A percentile compares a stretch with the other conserved stretches of the same genome.
Conservation (phyloP, 2,329 filamentous ascomycete genomes). For the Penicillium sp. region DNA sequence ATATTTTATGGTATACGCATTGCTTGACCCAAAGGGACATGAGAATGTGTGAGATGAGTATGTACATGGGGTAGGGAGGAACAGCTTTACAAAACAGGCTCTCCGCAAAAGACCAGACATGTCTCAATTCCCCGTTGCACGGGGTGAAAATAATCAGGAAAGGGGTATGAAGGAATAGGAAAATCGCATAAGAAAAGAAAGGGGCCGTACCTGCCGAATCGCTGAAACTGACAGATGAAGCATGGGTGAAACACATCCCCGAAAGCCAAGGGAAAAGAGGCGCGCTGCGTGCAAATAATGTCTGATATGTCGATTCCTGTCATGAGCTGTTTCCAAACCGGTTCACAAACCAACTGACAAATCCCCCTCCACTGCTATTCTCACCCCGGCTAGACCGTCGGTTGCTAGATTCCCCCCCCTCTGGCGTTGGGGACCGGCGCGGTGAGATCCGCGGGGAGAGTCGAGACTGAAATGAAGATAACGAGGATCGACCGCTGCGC, state of each 20-base stretch:
- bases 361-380: conserved; percentile 17
- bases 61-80: not conserved
- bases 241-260: not conserved
- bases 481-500: conserved; percentile 19
- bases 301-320: not conserved
- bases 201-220: not conserved
- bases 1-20: not conserved
- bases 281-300: conserved; percentile 7
- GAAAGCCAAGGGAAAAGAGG: not conserved
- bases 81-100: not conserved
- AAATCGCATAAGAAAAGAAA: not conserved
- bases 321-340: conserved; percentile 16
- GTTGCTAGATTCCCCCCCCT: conserved; percentile 6
- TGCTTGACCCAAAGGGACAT: not conserved
- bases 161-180: not conserved
- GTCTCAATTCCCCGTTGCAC: not conserved
- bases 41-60: not conserved
- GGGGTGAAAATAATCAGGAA: not conserved
- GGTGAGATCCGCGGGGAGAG: not conserved
- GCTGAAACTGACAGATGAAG: conserved; percentile 3
- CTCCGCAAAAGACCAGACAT: not conserved
- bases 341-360: conserved; percentile 28
- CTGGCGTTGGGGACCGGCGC: conserved; percentile 9
- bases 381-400: conserved; percentile 17
- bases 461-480: conserved; percentile 10